Conservation (phyloP, 352 stramenopile genomes). For the Peronosclerospora sorghi region DNA sequence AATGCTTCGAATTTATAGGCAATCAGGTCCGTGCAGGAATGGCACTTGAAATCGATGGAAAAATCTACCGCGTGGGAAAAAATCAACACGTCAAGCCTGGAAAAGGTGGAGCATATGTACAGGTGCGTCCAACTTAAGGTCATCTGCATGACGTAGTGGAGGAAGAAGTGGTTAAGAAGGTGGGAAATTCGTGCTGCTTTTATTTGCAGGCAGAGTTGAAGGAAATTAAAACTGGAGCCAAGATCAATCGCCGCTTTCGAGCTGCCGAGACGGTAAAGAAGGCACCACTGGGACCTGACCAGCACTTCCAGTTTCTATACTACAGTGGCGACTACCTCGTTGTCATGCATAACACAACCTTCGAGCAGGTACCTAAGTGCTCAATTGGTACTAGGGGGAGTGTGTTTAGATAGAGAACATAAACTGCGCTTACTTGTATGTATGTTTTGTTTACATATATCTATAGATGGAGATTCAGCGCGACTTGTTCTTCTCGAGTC, state of each 20-base stretch:
- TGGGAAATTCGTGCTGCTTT: neutral
- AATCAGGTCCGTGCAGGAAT: slow-evolving; percentile 78
- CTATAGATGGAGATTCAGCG: slow-evolving; percentile 59
- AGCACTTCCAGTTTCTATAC: slow-evolving; percentile 80
- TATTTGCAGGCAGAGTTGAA: slow-evolving; percentile 58
- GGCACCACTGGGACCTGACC: slow-evolving; percentile 55
- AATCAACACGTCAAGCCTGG: slow-evolving; percentile 79
- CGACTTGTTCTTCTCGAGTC: slow-evolving; percentile 55
- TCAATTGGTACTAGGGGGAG: too few relatives aligned
- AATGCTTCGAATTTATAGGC: slow-evolving; percentile 21
- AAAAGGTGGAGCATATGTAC: slow-evolving; percentile 74
- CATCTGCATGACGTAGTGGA: neutral
- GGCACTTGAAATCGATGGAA: slow-evolving; percentile 72
- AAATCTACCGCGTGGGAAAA: slow-evolving; percentile 79
- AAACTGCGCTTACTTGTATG: too few relatives aligned
- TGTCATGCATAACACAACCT: slow-evolving; percentile 74
- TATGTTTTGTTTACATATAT: neutral
- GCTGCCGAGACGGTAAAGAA: slow-evolving; percentile 73
- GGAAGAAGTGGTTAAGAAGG: neutral
- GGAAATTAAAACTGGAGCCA: slow-evolving; percentile 80
- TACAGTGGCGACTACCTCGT: slow-evolving; percentile 64
- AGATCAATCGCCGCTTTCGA: slow-evolving; percentile 75
- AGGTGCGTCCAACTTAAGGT: slow-evolving; percentile 20
- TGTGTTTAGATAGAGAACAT: too few relatives aligned
- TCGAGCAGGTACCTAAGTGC: slow-evolving; percentile 51